Evolutionary conservation across 176 grass and related monocot genomes (phyloP), one percentile per base, ranked within the genome.

Genomic region (Cenchrus americanus): DNA sequence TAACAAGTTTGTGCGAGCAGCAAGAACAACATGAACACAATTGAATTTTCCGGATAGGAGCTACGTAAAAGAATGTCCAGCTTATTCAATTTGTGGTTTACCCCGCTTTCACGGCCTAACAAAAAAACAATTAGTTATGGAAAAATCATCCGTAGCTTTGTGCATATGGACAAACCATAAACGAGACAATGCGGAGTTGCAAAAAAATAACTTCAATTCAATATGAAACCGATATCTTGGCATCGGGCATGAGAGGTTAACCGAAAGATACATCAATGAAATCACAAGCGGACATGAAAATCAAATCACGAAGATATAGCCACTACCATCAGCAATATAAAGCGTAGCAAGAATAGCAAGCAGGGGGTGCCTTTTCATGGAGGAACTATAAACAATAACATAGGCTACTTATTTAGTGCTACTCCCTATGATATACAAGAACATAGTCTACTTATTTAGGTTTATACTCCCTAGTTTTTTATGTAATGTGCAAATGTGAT

Each of bases 171-270:
- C 17, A 71, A 51, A 78, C 22, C 14, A 73, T 78, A 46, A 7
- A 49, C 12, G n/a, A 53, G 40, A 46, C 15, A 71, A 40, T 8
- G 55, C 34, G 80, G 18, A 71, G 21, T 43, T 58, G 21, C 52
- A 53, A 14, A 1, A 76, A 66, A 87, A 87, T 47, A 27, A 69
- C 64, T 42, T 70, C 27, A 75, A 68, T n/a, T 57, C 54, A 59
- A 59, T 24, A 61, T 10, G 27, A 82, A 62, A 43, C 17, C 43
- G 42, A 5, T 57, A 30, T 6, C 49, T 61, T 41, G 15, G n/a
- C 64, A 53, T 44, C 63, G 51, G 14, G 21, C 53, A 62, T 87
- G 64, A 18, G 5, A 55, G 3, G 5, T 34, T 7, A 72, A 24
- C 6, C 42, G 63, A 30, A 81, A 15, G 23, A 17, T 30, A 30